Conservation (phyloP, 2,329 filamentous ascomycete genomes). For the Ophiosphaerella korrae region DNA sequence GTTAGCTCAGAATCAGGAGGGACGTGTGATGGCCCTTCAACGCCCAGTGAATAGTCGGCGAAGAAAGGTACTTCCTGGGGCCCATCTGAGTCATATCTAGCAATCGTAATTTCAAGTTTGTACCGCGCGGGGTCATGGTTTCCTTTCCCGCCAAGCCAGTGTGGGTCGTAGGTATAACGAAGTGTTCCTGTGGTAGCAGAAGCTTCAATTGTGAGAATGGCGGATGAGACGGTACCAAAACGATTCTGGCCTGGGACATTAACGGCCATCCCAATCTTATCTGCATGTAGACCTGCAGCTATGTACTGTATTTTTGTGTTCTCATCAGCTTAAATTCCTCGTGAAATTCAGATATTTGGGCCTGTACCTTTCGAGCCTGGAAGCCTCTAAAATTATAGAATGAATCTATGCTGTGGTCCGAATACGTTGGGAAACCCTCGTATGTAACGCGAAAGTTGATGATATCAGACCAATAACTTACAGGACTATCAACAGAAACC, state of each 20-base stretch:
- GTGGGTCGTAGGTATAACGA: slow-evolving; percentile 11
- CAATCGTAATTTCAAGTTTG: slow-evolving; percentile 2
- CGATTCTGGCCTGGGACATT: slow-evolving; percentile 16
- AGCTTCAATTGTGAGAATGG: slow-evolving; percentile 13
- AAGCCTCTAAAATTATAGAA: not conserved
- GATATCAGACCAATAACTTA: slow-evolving; percentile 20
- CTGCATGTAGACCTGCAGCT: not conserved
- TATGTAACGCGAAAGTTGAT: slow-evolving; percentile 9
- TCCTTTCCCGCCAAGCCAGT: slow-evolving; percentile 8
- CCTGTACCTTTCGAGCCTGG: too few relatives aligned
- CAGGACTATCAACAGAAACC: slow-evolving; percentile 12
- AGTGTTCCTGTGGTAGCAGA: slow-evolving; percentile 10
- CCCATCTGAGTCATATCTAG: not conserved
- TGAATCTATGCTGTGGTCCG: not conserved
- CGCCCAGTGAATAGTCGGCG: slow-evolving; percentile 16
- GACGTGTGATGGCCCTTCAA: slow-evolving; percentile 2
- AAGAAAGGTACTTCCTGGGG: slow-evolving; percentile 9
- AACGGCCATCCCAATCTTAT: slow-evolving; percentile 5
- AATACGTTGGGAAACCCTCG: slow-evolving; percentile 1
- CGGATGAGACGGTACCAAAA: slow-evolving; percentile 15
- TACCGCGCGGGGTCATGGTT: slow-evolving; percentile 8
- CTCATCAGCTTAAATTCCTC: not conserved
- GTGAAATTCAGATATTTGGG: too few relatives aligned
- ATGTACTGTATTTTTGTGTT: not conserved
- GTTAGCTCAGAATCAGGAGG: slow-evolving; percentile 4